Evolutionary conservation across 352 stramenopile genomes (phyloP).

Genomic region (Pythium pyrilobum): DNA sequence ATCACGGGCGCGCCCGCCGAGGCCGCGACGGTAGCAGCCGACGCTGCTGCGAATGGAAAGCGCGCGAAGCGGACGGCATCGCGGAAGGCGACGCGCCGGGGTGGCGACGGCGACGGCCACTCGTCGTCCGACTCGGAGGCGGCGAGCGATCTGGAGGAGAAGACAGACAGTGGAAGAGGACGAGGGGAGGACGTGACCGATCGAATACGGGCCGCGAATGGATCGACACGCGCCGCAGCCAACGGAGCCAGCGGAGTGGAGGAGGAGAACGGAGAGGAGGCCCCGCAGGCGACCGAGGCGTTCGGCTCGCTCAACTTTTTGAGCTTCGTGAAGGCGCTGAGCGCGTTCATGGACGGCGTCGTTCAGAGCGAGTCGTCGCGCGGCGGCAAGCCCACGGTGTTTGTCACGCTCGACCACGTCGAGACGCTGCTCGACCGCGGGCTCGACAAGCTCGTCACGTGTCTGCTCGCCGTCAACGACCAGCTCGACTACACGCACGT

Average conservation of each 20-base stretch:
- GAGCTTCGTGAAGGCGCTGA: conserved; percentile 59
- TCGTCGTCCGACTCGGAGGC: too few species aligned
- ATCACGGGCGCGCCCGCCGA: conserved; percentile 9
- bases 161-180: background rate
- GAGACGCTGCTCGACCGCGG: conserved; percentile 60
- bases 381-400: conserved; percentile 29
- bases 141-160: too few species aligned
- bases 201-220: background rate
- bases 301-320: conserved; percentile 66
- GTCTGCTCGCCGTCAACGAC: conserved; percentile 65
- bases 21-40: background rate
- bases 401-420: conserved; percentile 62
- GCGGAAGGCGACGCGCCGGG: background rate
- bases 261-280: background rate
- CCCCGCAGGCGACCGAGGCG: background rate
- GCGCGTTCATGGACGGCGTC: conserved; percentile 34
- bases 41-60: background rate
- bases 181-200: background rate
- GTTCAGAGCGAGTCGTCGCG: background rate
- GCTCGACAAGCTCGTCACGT: conserved; percentile 48
- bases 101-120: background rate
- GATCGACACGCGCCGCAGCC: background rate
- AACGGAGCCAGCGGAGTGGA: too few species aligned
- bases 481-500: conserved; percentile 59
- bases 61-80: background rate